Percentiles rank a stretch among this genome's conserved stretches.
These are phyloP conservation scores for Hypholoma sublateritium DNA, from an alignment of 768 basidiomycete species.

Conservation along the genomic window DNA sequence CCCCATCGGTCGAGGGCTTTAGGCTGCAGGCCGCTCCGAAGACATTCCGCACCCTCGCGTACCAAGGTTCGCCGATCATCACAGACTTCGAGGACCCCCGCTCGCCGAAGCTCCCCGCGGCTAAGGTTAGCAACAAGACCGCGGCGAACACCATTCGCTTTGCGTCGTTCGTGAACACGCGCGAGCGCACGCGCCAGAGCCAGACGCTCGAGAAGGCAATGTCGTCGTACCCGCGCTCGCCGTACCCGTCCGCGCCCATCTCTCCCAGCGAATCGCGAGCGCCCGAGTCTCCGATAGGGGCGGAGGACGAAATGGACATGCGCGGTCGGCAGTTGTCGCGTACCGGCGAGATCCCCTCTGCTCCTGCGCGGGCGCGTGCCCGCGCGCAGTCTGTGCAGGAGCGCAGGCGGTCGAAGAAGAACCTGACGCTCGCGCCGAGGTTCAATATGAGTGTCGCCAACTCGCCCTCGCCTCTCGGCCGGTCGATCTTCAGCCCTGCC, in stretches of 20 bases:
- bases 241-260: conserved; percentile 37
- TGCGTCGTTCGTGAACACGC: conserved; percentile 19
- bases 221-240: conserved; percentile 39
- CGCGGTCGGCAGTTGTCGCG: conserved; percentile 18
- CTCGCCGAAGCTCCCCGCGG: conserved; percentile 33
- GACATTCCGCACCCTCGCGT: conserved; percentile 20
- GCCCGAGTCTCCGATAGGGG: not conserved
- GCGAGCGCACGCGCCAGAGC: conserved; percentile 15
- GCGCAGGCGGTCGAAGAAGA: conserved; percentile 17
- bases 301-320: conserved; percentile 16
- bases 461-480: conserved; percentile 28
- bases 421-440: conserved; percentile 12
- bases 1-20: conserved; percentile 33
- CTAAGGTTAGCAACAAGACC: conserved; percentile 13
- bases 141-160: conserved; percentile 23
- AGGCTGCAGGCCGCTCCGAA: conserved; percentile 33
- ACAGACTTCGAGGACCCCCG: conserved; percentile 37
- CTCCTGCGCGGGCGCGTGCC: conserved; percentile 16
- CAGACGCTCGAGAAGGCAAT: conserved; percentile 28
- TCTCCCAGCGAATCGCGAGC: conserved; percentile 15
- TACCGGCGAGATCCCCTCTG: conserved; percentile 11
- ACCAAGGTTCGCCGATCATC: conserved; percentile 26
- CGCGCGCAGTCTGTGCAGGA: conserved; percentile 20
- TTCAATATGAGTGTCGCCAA: conserved; percentile 9
- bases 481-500: conserved; percentile 29